Conservation (phyloP, 2,329 filamentous ascomycete species). For the Falciphora oryzae region DNA sequence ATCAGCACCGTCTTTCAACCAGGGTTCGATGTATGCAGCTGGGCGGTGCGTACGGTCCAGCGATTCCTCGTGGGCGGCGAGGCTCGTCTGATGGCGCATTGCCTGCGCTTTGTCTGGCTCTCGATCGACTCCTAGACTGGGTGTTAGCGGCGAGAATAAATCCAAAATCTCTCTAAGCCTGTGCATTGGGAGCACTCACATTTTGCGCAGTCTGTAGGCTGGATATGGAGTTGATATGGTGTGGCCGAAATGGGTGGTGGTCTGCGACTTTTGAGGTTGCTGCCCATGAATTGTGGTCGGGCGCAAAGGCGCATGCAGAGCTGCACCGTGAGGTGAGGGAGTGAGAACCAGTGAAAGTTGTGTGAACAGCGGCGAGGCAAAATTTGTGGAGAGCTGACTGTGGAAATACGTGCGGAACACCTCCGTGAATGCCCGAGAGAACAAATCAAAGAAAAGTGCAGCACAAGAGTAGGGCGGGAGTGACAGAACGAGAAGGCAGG, state of each 20-base stretch:
- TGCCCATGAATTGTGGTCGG: neutral
- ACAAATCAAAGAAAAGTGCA: neutral
- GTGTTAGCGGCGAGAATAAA: neutral
- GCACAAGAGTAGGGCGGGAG: neutral
- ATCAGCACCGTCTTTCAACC: neutral
- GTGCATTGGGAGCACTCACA: neutral
- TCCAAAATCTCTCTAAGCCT: neutral
- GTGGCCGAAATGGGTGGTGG: neutral
- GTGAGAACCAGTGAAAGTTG: neutral
- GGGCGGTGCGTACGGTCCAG: conserved; percentile 25
- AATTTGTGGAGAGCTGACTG: neutral
- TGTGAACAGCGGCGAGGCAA: neutral
- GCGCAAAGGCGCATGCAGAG: neutral
- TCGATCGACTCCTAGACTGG: neutral
- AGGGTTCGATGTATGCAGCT: neutral
- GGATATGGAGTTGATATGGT: neutral
- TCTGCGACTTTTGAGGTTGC: neutral
- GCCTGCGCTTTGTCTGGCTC: neutral
- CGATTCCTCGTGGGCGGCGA: conserved; percentile 14
- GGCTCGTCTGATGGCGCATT: neutral
- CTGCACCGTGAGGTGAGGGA: neutral
- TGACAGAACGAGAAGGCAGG: neutral
- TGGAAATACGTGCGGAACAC: neutral
- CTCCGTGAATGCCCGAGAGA: neutral
- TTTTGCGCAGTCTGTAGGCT: neutral